These are phyloP conservation scores for Aspergillus flavus DNA, from an alignment of 2,329 filamentous ascomycete species.

Conservation along the genomic window DNA sequence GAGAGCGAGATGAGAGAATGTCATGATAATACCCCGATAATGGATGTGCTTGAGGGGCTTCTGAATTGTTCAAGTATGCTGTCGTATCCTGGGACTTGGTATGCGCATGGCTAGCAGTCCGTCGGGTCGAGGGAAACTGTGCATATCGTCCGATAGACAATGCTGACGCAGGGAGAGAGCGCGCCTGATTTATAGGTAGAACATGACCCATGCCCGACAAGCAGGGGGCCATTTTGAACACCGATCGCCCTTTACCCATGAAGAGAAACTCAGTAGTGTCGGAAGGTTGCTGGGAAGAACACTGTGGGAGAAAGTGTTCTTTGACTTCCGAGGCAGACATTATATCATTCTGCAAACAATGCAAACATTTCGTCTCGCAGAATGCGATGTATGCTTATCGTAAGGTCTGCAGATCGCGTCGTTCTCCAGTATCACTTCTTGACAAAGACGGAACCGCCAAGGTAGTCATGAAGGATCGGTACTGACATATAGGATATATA, in stretches of 20 bases:
- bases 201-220: not conserved
- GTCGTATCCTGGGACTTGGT: constrained; percentile 15
- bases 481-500: not conserved
- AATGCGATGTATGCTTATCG: constrained; percentile 3
- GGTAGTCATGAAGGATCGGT: not conserved
- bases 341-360: constrained; percentile 44
- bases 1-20: constrained; percentile 38
- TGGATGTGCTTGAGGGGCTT: constrained; percentile 39
- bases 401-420: not conserved
- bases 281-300: constrained; percentile 12
- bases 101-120: constrained; percentile 21
- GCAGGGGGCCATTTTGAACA: constrained; percentile 14
- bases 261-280: constrained; percentile 32
- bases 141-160: constrained; percentile 22
- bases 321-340: constrained; percentile 15
- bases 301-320: constrained; percentile 1
- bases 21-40: constrained; percentile 49
- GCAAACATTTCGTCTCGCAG: constrained; percentile 31
- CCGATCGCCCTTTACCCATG: constrained; percentile 21
- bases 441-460: not conserved
- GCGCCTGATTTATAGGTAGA: not conserved
- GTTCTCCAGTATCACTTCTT: not conserved
- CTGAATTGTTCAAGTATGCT: constrained; percentile 11
- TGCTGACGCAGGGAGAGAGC: constrained; percentile 1
- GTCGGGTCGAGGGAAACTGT: constrained; percentile 22